Conservation (phyloP, 257 asterid species). For the Solanum rostratum region DNA sequence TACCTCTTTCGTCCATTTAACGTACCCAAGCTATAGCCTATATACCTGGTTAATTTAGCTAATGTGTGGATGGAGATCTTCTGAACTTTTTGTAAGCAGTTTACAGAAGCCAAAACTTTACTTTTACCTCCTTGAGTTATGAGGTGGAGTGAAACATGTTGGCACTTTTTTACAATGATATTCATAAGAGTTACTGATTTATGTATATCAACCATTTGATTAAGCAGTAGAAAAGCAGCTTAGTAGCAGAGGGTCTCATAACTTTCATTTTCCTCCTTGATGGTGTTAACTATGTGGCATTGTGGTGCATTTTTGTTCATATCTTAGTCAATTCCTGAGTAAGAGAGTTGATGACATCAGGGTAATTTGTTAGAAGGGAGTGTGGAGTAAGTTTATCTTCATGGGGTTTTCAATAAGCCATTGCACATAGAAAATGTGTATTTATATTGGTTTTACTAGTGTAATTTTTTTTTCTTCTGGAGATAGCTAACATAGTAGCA, state of each 20-base stretch:
- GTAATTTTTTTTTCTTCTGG: not conserved
- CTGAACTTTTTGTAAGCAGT: not conserved
- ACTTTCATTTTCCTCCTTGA: not conserved
- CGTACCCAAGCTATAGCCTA: not conserved
- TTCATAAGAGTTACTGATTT: not conserved
- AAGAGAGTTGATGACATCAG: not conserved
- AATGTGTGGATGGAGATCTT: not conserved
- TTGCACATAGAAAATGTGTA: not conserved
- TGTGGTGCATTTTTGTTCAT: not conserved
- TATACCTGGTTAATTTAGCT: not conserved
- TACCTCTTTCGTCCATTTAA: not conserved
- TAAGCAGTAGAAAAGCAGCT: not conserved
- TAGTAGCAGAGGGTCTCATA: not conserved
- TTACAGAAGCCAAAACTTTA: not conserved
- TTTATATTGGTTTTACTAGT: not conserved
- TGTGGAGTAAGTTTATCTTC: not conserved
- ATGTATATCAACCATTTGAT: not conserved
- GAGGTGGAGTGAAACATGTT: not conserved
- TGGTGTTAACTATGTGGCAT: not conserved
- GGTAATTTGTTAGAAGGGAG: not conserved
- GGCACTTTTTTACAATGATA: not conserved
- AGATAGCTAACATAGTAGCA: not conserved
- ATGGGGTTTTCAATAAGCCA: not conserved
- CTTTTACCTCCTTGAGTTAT: not conserved
- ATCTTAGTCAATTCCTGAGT: not conserved